Base-by-base conservation (phyloP, 192 early-diverging fungal species). In the Obelidium mucronatum region DNA sequence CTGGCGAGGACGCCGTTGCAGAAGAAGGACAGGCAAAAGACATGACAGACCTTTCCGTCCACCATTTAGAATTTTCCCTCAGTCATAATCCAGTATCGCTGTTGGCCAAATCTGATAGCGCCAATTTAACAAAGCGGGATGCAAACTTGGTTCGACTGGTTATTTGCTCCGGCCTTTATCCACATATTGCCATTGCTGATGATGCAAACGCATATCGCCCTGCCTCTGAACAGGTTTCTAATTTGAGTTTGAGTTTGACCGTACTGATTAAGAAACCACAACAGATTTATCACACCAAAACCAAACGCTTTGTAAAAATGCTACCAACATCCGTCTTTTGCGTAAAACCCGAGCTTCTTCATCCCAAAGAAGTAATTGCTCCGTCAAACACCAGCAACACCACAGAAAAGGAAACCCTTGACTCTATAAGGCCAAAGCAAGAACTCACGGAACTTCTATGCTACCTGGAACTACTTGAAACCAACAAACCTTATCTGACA, bases 381-480 rank as follows among this genome's bases (percentile, higher is more conserved):
- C 28, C 11, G 33, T 8, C 40, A 15, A 3, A 5, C 11, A n/a
- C 26, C 61, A n/a, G n/a, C n/a, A n/a, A n/a, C n/a, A 40, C 15
- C 35, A 1, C 59, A 52, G 65, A 87, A 73, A 52, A 84, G 40
- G 71, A 74, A 48, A 85, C 84, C 2, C 70, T 85, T 2, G 73
- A 81, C 13, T 51, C 75, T 8, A 74, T 86, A 19, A 80, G 81
- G 39, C 66, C 75, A 19, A 40, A 69, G 24, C 62, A 42, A 26
- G n/a, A 71, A 40, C 40, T 82, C 6, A 74, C 69, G 11, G 91
- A 92, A 58, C 44, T 92, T 2, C 67, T 92, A 2, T 89, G 87
- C 52, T 92, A 92, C 76, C 40, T 89, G 4, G 83, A 90, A 65
- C 64, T 92, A 35, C 59, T 92, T 36, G 89, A 92, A 67, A 92